Conservation (phyloP, 2,329 filamentous ascomycete species). For the Diaporthe sp. region DNA sequence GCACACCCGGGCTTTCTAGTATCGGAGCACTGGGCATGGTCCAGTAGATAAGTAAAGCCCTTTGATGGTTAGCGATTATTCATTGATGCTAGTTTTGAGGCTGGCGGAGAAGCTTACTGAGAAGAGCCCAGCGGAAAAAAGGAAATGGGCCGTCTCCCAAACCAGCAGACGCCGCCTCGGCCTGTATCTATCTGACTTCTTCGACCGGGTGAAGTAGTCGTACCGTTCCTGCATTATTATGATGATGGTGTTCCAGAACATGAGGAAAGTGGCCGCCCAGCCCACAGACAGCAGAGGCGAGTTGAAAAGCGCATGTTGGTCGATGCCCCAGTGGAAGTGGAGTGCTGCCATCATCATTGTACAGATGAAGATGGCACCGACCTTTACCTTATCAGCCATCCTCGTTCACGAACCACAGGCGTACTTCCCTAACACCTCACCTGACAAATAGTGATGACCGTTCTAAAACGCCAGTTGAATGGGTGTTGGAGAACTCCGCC, state of each 20-base stretch:
- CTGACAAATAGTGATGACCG: rapidly evolving
- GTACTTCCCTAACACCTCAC: not conserved
- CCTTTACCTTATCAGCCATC: not conserved
- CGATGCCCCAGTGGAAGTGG: not conserved
- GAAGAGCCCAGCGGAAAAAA: not conserved
- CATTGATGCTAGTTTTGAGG: too few relatives aligned
- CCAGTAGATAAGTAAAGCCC: not conserved
- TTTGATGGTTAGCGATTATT: not conserved
- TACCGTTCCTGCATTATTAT: not conserved
- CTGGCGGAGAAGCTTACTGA: not conserved
- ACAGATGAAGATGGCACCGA: not conserved
- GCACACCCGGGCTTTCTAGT: not conserved
- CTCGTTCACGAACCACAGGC: too few relatives aligned
- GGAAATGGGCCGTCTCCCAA: not conserved
- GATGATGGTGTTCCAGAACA: not conserved
- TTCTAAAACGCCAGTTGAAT: not conserved
- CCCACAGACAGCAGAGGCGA: not conserved
- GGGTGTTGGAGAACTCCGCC: not conserved
- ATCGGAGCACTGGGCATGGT: not conserved
- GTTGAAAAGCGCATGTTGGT: not conserved
- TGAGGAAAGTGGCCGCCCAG: not conserved
- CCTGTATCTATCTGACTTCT: not conserved
- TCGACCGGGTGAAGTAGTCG: not conserved
- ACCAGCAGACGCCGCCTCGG: not conserved
- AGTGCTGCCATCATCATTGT: not conserved